Evolutionary conservation across 2,329 filamentous ascomycete species (phyloP).

Genomic region (Didymellaceae sp.): DNA sequence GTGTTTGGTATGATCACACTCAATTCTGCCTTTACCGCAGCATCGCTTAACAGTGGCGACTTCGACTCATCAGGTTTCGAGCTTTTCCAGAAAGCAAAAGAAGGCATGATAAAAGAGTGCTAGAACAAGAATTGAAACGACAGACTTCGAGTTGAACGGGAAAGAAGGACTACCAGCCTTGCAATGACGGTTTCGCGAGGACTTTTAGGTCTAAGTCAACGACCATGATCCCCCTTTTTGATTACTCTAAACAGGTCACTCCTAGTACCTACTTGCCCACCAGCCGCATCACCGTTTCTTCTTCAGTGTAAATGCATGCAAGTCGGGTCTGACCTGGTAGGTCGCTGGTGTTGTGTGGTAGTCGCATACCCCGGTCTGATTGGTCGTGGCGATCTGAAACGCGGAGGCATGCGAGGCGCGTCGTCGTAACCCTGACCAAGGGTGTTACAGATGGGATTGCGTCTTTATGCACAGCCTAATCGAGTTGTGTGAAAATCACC

Average conservation of each 20-base stretch:
- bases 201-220: background rate
- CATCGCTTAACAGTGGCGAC: conserved; percentile 12
- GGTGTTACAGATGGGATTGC: conserved; percentile 21
- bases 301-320: conserved; percentile 11
- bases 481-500: background rate
- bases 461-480: conserved; percentile 20
- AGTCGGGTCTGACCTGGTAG: conserved; percentile 3
- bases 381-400: conserved; percentile 16
- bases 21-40: conserved; percentile 3
- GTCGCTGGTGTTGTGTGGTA: conserved; percentile 5
- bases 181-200: background rate
- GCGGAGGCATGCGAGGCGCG: background rate
- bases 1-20: background rate
- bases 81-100: conserved; percentile 32
- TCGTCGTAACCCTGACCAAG: conserved; percentile 1
- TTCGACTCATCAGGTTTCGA: conserved; percentile 20
- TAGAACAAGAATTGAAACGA: conserved; percentile 3
- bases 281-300: conserved; percentile 22
- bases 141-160: conserved; percentile 1
- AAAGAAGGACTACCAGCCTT: conserved; percentile 1
- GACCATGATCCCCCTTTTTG: conserved; percentile 3
- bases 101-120: conserved; percentile 25
- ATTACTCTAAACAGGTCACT: background rate
- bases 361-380: background rate
- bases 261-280: conserved; percentile 8